Evolutionary conservation across 768 basidiomycete species (phyloP), one percentile per base, ranked within the genome.

Genomic region (Trametes sanguinea): DNA sequence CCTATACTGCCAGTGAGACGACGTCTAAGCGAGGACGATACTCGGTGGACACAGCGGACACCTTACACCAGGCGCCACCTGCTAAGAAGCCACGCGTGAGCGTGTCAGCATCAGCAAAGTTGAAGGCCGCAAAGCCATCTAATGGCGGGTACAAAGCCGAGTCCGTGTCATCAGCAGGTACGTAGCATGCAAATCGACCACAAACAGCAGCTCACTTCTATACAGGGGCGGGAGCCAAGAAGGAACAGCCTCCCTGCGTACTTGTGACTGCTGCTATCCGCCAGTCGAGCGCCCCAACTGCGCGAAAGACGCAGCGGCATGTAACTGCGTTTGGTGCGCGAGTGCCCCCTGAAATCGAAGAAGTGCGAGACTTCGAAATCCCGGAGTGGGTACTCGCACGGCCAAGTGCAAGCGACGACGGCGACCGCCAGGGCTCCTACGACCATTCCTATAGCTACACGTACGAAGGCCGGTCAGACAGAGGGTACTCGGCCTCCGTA

Each of bases 311-410:
- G 10, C 78, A 80, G 63, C 78, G 87, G 60, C 79, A 83, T 63
- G 73, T 81, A 44, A 79, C 77, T 14, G 84, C 87, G 8, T 90
- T 89, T 68, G 88, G 89, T 0, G 75, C 77, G 45, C 80, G 83
- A 63, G 75, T 88, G n/a, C 83, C 83, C 5, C 66, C 69, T 1
- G 80, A 77, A 39, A 61, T 85, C 40, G 79, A 80, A 61, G 78
- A 81, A 55, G 61, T 75, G 33, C 76, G 73, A 62, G 86, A 88
- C 45, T 90, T 82, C 66, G 78, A 81, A 65, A 72, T 86, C 40
- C 88, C 89, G 0, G 62, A 72, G 17, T 88, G 85, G 85, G 67
- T 86, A 61, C 68, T 65, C 43, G 64, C 54, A 50, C 58, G n/a
- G 22, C 29, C 29, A 30, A 54, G 67, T 59, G 57, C 32, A 52